Percentiles rank a stretch among this genome's conserved stretches.
Conservation (phyloP, 345 rosid species). For the Aquilaria malaccensis region DNA sequence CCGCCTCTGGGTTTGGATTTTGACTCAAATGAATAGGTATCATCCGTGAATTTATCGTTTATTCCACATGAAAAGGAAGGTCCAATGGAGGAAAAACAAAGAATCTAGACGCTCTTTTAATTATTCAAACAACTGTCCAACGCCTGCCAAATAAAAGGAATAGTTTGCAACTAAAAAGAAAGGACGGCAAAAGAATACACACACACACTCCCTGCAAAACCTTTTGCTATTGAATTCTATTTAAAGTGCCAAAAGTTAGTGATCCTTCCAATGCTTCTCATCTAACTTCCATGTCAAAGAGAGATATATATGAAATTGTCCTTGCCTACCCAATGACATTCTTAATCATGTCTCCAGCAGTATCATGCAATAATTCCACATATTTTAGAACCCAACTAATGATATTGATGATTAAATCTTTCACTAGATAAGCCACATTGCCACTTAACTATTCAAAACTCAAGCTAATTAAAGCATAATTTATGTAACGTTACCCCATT, state of each 20-base stretch:
- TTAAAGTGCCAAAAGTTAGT: neutral
- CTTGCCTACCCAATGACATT: constrained; percentile 16
- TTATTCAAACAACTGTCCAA: no score
- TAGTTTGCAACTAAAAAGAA: no score
- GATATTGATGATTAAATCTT: constrained; percentile 29
- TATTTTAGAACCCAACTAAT: constrained; percentile 25
- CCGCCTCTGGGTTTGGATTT: constrained; percentile 24
- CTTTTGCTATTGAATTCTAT: no score
- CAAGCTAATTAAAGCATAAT: constrained; percentile 23
- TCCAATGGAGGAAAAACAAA: neutral
- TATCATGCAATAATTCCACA: constrained; percentile 18
- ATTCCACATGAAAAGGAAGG: constrained; percentile 1
- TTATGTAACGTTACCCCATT: constrained; percentile 37
- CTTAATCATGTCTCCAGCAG: constrained; percentile 3
- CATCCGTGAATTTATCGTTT: constrained; percentile 3
- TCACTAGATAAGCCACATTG: constrained; percentile 14
- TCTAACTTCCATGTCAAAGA: constrained; percentile 10
- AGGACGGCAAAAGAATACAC: no score
- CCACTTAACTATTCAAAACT: constrained; percentile 16
- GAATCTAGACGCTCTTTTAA: no score
- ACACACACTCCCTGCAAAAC: no score
- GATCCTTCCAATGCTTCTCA: constrained; percentile 11
- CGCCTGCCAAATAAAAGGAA: no score
- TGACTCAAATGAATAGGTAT: constrained; percentile 19
- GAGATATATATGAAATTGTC: constrained; percentile 9